Base-by-base conservation (phyloP, 192 early-diverging fungal species). In the Phlyctochytrium planicorne region DNA sequence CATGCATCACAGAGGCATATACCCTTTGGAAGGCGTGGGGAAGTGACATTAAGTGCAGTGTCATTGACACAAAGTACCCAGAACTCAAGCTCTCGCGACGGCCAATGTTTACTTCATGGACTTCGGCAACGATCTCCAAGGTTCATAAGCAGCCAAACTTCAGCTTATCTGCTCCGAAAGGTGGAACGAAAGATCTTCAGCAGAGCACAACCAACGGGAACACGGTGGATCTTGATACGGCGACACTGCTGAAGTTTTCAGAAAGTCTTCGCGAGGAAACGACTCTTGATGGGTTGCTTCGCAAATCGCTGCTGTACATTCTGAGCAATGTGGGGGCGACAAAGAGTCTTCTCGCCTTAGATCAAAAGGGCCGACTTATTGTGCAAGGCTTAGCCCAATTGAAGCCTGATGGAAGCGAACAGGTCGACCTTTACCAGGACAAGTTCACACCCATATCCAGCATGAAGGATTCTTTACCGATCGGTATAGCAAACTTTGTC, bases 201-300 rank as follows among this genome's bases (percentile, higher is more conserved):
- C n/a, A n/a, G n/a, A n/a, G n/a, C n/a, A n/a, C n/a, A n/a, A n/a
- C n/a, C n/a, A n/a, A n/a, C n/a, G n/a, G n/a, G n/a, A n/a, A n/a
- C n/a, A n/a, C n/a, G n/a, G n/a, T n/a, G n/a, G 79, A 84, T 63
- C 53, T 84, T 53, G 82, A 84, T 66, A 52, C 77, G n/a, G 77
- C 74, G n/a, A 84, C 82, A 31, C 69, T 79, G 1, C 53, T 79
- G n/a, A 79, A 81, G 63, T 79, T 80, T 16, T 64, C 82, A 23
- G 74, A 84, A 50, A 70, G 77, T 20, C 66, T 84, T 47, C 75
- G 72, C 30, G 77, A 77, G 30, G 82, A 84, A 57, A 79, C 75
- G 0, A 71, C 76, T 35, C 63, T 84, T 37, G 79, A 81, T 24
- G 60, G 62, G 0, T 59, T 84, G 6, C 62, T 84, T 3, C 62